A percentile compares a stretch with the other conserved stretches of the same genome.
phyloP scores from a whole-genome alignment of 208 protist species.

The Trypanosoma platydactyli region DNA sequence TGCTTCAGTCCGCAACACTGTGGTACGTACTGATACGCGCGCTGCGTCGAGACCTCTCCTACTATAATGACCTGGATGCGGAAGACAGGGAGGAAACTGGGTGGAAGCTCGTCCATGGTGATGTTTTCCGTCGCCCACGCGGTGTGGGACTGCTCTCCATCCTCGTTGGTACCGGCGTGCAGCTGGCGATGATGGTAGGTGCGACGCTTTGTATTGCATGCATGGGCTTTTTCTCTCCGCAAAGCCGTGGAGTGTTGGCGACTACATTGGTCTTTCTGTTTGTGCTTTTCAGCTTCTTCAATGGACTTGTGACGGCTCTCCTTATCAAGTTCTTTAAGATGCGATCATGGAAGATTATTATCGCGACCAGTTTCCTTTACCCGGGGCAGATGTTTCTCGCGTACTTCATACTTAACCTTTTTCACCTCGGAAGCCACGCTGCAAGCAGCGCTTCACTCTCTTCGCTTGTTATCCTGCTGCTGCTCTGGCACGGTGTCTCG shows the following conservation, averaged over 20 bases:
- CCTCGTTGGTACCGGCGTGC: conserved; percentile 83
- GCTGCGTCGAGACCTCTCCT: conserved; percentile 88
- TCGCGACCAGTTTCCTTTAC: conserved; percentile 43
- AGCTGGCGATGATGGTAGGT: conserved; percentile 81
- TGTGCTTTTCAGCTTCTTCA: conserved; percentile 59
- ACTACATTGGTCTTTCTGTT: conserved; percentile 62
- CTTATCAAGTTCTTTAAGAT: conserved; percentile 81
- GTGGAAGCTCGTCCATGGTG: conserved; percentile 94
- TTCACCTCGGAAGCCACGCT: conserved; percentile 42
- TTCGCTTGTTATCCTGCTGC: conserved; percentile 30
- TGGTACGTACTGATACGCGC: conserved; percentile 95
- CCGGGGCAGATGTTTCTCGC: conserved; percentile 48
- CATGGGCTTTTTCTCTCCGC: conserved; percentile 91
- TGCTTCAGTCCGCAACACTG: conserved; percentile 93
- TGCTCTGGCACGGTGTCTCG: conserved; percentile 89
- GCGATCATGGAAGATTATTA: conserved; percentile 75
- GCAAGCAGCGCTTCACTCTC: conserved; percentile 31
- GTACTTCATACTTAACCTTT: conserved; percentile 60
- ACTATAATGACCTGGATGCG: conserved; percentile 83
- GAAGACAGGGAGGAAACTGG: conserved; percentile 84
- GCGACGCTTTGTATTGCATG: conserved; percentile 72
- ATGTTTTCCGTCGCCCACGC: conserved; percentile 93
- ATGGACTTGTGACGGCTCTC: conserved; percentile 81
- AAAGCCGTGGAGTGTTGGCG: conserved; percentile 81
- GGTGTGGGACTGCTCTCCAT: conserved; percentile 81